Evolutionary conservation across 1,139 yeast species (phyloP), one percentile per base, ranked within the genome.

Genomic region (Hyphopichia fennica): DNA sequence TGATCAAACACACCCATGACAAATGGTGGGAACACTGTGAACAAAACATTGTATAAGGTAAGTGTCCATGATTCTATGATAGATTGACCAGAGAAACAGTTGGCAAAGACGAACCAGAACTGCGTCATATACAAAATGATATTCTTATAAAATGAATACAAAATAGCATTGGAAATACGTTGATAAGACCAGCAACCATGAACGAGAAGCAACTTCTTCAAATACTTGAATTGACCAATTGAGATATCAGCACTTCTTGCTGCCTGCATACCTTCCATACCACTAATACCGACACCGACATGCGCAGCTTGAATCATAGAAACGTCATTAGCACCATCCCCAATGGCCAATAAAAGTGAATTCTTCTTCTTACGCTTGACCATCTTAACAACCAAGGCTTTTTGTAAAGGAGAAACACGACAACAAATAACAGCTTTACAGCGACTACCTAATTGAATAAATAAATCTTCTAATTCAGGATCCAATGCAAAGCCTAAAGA

Each of bases 181-280:
- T 90, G 98, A 62, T 95, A 95, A 35, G 96, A 87, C 99, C 99
- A 95, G 4, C 96, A 74, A 1, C 99, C 99, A 62, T 95, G 99
- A 9, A 95, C 99, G 38, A 95, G 72, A 40, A 95, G 67, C 43
- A 95, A 67, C 58, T 88, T 91, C 52, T 82, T 80, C 67, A 95
- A 75, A 59, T 79, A 93, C 60, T 84, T 82, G 77, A 95, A 95
- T 62, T 95, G 99, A 0, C 97, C 99, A 65, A 95, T 89, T 1
- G 98, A 91, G 46, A 93, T 82, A 72, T 95, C 99, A 0, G 99
- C 99, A 63, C 95, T 84, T 63, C 99, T 78, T 0, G 99, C 98
- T 8, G 99, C 99, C 64, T 95, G 99, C 90, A 91, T 91, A 53
- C 99, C 99, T 68, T 95, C 99, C 67, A 89, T 96, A 62, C 99